Base-by-base conservation (phyloP, 345 rosid genomes). In the Eucalyptus erythrocorys region DNA sequence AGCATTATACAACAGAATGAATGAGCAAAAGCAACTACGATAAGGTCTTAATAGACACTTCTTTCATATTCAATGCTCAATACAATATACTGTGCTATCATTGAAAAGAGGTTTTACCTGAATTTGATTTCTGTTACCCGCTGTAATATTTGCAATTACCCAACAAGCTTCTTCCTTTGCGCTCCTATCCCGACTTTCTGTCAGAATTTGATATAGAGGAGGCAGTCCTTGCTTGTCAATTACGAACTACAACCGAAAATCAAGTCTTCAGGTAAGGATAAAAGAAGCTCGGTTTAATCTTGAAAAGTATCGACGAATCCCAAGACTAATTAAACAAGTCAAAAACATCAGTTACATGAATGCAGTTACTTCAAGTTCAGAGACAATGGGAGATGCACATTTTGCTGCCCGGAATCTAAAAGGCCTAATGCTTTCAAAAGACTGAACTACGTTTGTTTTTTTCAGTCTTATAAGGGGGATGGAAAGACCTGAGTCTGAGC, bases 101-200 rank as follows among this genome's bases (percentile, higher is more conserved):
- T 50, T 7, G 10, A 21, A 22, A 6, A 61, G 37, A 16, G 47
- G 42, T 17, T 30, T 32, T 40, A 88, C 85, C 68, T 86, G 90
- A 48, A 53, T 95, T 90, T 95, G 98, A 92, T 85, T 55, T 90
- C 86, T 91, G 88, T 94, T 95, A 71, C 98, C 97, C 59, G 97
- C 98, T 86, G 97, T 96, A 85, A 96, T 94, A 93, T 96, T 96
- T 79, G 98, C 94, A 89, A 96, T 93, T 57, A 96, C 95, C 98
- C 98, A 94, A 92, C 98, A 96, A 76, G 98, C 97, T 91, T 95
- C 97, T 80, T 94, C 94, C 91, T 96, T 95, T 12, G 95, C 95
- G 87, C 94, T 94, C 89, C 93, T 96, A 89, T 93, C 94, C 90
- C 90, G 93, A 92, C 92, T 96, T 92, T 92, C 92, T 26, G 94